Base-by-base conservation (phyloP, 2,329 filamentous ascomycete species). In the Xylariaceae sp. region DNA sequence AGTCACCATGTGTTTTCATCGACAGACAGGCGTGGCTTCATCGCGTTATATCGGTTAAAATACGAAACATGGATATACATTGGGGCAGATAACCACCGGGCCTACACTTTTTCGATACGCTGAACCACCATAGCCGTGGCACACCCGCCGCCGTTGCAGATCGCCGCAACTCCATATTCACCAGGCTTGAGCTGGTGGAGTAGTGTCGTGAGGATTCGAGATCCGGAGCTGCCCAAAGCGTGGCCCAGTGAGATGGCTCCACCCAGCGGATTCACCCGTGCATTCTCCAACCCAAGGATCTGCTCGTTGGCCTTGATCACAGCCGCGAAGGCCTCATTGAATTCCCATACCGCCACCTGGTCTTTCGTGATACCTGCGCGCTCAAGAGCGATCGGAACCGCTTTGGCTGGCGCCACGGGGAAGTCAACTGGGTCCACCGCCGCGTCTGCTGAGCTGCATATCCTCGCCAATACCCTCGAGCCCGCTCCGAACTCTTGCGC, bases 301-400 rank as follows among this genome's bases (percentile, higher is more conserved):
- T 95, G 91, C 63, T 89, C 86, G 65, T 97, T 96, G 39, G 92
- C 91, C 67, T 94, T 90, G 69, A 96, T 94, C 30, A 96, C 91
- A 5, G 89, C 89, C 27, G 94, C 92, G 66, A 99, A 99, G 0
- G 94, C 94, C 73, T 99, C 94, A 69, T 99, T 99, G 71, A 99
- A 96, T 69, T 97, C 94, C 92, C 94, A 97, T 18, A 96, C 75
- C 5, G 92, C 85, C 41, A 99, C 90, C 68, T 97, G 88, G 42
- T 95, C 87, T 71, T 91, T 90, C 57, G 83, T 89, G 58, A 99
- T 91, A 11, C 92, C 91, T 1, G 94, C 94, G 49, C 91, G 81
- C 70, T 90, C 81, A 44, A 99, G 77, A 11, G 91, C 91, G 61
- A 96, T 83, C 3, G 92, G 90, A 0, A 97, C 92, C 5, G 92